phyloP scores from a whole-genome alignment of 2,329 filamentous ascomycete species.

The Neurospora sp. region DNA sequence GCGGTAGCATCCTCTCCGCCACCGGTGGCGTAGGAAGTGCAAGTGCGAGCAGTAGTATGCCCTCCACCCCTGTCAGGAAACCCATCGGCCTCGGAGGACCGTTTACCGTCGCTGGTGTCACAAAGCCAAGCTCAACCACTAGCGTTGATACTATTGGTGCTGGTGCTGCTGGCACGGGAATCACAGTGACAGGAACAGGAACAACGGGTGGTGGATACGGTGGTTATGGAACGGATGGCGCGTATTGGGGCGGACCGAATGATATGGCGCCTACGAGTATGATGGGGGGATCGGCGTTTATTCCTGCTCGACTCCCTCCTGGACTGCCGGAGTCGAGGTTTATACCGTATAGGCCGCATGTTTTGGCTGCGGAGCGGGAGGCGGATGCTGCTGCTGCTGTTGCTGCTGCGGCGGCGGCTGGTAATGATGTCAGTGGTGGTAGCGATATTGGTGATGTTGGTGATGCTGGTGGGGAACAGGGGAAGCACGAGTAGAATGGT shows the following conservation, averaged over 20 bases:
- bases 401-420: neutral
- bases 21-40: neutral
- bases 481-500: neutral
- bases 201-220: neutral
- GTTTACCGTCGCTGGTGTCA: neutral
- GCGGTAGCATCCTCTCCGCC: neutral
- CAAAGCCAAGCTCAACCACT: neutral
- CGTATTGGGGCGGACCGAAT: neutral
- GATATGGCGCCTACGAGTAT: neutral
- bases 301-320: neutral
- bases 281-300: neutral
- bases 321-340: neutral
- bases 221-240: neutral
- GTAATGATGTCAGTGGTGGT: neutral
- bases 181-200: neutral
- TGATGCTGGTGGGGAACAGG: neutral
- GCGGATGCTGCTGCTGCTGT: neutral
- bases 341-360: neutral
- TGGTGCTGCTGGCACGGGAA: neutral
- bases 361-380: neutral
- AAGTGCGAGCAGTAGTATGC: neutral
- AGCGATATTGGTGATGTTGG: neutral
- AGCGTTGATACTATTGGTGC: neutral
- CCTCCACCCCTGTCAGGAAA: neutral
- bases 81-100: neutral